phyloP scores from a whole-genome alignment of 495 filamentous ascomycete species.

The Neurospora sp. region DNA sequence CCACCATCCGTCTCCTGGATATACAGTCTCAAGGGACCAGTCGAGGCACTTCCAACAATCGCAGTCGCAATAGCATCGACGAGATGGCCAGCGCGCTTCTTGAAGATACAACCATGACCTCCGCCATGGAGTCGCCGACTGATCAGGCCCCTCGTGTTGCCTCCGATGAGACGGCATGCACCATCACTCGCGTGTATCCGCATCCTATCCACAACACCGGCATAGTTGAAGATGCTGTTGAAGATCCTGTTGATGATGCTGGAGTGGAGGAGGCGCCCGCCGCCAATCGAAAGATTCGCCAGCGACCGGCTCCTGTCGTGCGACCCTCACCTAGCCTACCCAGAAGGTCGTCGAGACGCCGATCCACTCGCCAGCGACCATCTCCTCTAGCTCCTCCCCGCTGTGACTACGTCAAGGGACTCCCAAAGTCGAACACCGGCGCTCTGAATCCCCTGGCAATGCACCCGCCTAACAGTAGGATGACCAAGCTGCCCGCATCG shows the following conservation, averaged over 20 bases:
- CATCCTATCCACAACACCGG: neutral
- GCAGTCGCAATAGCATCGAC: conserved; percentile 18
- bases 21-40: neutral
- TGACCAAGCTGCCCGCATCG: conserved; percentile 3
- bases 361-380: neutral
- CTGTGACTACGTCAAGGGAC: neutral
- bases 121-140: neutral
- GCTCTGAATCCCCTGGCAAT: conserved; percentile 7
- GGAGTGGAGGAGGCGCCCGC: neutral
- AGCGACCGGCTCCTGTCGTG: neutral
- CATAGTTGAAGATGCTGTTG: neutral
- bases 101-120: conserved; percentile 13
- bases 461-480: conserved; percentile 4
- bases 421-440: conserved; percentile 4
- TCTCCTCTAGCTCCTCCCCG: neutral
- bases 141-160: neutral
- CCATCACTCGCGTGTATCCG: neutral
- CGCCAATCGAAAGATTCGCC: neutral
- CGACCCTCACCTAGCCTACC: conserved; percentile 1
- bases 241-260: neutral
- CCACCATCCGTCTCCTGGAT: neutral
- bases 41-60: neutral
- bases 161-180: neutral
- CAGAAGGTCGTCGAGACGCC: neutral
- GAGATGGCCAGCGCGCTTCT: conserved; percentile 26